Conservation (phyloP, 129 eudicot genomes). For the Helianthus tuberosus region DNA sequence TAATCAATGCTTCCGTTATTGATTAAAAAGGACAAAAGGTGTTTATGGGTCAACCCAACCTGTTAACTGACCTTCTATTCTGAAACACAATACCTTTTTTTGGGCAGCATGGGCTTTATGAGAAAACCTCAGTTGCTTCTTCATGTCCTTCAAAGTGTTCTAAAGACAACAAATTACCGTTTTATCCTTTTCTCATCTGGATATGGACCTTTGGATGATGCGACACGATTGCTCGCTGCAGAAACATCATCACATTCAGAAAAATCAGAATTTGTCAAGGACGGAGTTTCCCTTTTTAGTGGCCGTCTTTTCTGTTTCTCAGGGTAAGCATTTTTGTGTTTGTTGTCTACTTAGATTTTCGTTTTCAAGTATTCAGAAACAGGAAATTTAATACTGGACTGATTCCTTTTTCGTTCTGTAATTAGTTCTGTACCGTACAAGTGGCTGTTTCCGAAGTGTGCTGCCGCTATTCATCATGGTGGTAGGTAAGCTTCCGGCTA, state of each 20-base stretch:
- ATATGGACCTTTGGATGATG: slow-evolving; percentile 73
- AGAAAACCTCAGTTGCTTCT: slow-evolving; percentile 64
- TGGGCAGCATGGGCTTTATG: slow-evolving; percentile 86
- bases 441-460: slow-evolving; percentile 90
- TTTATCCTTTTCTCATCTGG: slow-evolving; percentile 84
- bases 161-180: slow-evolving; percentile 46
- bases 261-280: slow-evolving; percentile 35
- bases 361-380: slow-evolving; percentile 7
- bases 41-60: not conserved
- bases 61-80: slow-evolving; percentile 6
- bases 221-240: slow-evolving; percentile 45
- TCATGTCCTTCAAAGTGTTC: slow-evolving; percentile 51
- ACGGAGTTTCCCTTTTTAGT: slow-evolving; percentile 52
- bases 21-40: not conserved
- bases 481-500: slow-evolving; percentile 61
- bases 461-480: slow-evolving; percentile 92
- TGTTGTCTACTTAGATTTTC: not conserved
- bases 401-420: slow-evolving; percentile 1
- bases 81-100: slow-evolving; percentile 23
- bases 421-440: slow-evolving; percentile 73
- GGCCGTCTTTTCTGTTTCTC: slow-evolving; percentile 73
- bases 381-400: slow-evolving; percentile 11
- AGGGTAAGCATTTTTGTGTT: slow-evolving; percentile 59
- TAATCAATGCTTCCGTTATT: not conserved
- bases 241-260: slow-evolving; percentile 44